Conservation (phyloP, 345 rosid species). For the Carallia pectinifolia region DNA sequence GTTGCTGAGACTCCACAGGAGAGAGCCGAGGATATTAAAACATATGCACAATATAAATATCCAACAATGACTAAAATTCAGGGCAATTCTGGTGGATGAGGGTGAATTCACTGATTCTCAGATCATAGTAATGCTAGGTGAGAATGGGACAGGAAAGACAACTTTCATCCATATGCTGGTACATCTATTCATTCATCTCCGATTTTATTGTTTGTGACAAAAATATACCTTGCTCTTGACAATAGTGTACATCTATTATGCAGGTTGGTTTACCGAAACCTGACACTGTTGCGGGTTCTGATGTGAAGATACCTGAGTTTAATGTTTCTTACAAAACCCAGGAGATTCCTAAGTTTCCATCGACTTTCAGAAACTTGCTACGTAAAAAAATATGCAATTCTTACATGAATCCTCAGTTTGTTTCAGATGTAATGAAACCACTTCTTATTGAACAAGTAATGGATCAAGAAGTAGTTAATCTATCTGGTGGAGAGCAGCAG, state of each 20-base stretch:
- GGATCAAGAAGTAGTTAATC: conserved; percentile 95
- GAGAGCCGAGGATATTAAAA: conserved; percentile 79
- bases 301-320: conserved; percentile 86
- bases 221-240: background rate
- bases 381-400: conserved; percentile 89
- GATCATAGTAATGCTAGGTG: conserved; percentile 95
- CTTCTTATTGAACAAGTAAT: conserved; percentile 93
- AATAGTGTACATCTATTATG: conserved; percentile 21
- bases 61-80: conserved; percentile 89
- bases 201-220: background rate
- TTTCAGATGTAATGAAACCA: conserved; percentile 98
- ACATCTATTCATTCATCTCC: conserved; percentile 10
- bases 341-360: conserved; percentile 79
- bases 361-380: conserved; percentile 76
- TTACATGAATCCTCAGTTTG: conserved; percentile 89
- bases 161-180: conserved; percentile 99
- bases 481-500: conserved; percentile 98
- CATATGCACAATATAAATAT: conserved; percentile 92
- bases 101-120: conserved; percentile 99
- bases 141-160: conserved; percentile 98
- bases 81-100: conserved; percentile 83
- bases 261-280: conserved; percentile 96
- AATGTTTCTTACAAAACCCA: conserved; percentile 98
- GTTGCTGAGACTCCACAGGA: conserved; percentile 99
- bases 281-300: conserved; percentile 66